Base-by-base conservation (phyloP, 805 yeast genomes). In the Yarrowia osloensis region DNA sequence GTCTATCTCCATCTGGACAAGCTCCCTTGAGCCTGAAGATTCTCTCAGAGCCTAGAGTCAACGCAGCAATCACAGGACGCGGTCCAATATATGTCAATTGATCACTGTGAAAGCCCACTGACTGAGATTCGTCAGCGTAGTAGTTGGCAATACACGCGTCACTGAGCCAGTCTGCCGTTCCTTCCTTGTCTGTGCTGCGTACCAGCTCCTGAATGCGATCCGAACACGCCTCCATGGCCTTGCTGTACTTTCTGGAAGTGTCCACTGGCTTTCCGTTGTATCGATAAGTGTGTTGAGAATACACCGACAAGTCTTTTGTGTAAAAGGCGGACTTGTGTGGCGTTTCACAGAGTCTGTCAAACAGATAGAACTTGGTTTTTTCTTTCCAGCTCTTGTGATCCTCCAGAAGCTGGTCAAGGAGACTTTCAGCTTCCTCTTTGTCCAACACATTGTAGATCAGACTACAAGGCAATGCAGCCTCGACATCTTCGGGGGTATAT, bases 31-130 rank as follows among this genome's bases (percentile, higher is more conserved):
- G 74, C 44, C 91, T 75, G 72, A 90, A 90, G 69, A 85, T 87
- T 44, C 96, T 78, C 0, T 89, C 84, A 3, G 87, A 84, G 0
- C 96, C 96, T 9, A 90, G 73, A 3, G 90, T 85, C 2, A 89
- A 65, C 1, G 93, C 86, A 0, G 87, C 91, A 57, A 90, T 85
- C 42, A 81, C 80, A 5, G 89, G 86, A 67, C 86, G 84, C 0
- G 95, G 93, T 0, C 96, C 96, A 24, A 89, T 81, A 61, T 86
- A 81, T 0, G 91, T 86, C 69, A 90, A 74, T 67, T 89, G 82
- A 74, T 90, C 96, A 1, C 92, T 86, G 74, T 90, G 96, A 85
- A 87, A 89, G 61, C 88, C 91, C 35, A 89, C 80, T 68, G 85
- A 79, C 68, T 83, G 83, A 5, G 78, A 76, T 9, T 82, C 79